Base-by-base conservation (phyloP, 495 filamentous ascomycete genomes). In the Penicillium malachiteum region DNA sequence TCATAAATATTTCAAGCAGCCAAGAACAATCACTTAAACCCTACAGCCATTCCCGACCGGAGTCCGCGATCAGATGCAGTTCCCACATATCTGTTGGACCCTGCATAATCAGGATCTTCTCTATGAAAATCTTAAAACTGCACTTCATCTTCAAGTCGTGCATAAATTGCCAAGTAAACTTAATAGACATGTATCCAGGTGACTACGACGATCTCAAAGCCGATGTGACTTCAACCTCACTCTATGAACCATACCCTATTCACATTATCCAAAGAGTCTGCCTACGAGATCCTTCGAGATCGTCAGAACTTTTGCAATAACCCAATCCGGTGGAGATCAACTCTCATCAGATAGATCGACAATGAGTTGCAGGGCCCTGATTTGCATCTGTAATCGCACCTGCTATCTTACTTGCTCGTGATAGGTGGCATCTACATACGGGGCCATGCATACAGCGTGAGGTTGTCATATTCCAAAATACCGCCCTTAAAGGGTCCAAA, bases 201-300 rank as follows among this genome's bases (percentile, higher is more conserved):
- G 12, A 9, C 17, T 11, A 13, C 4, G 14, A 21, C 18, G 16
- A 46, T 46, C 43, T 33, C 31, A 35, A 10, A 18, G 26, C 13
- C 26, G 30, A 44, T 44, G 21, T 43, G 49, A 43, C 38, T 38
- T 21, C 42, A 11, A 10, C 13, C 12, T 26, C 21, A 4, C 21
- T 26, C 21, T 26, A 26, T 26, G 21, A 26, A 17, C 5, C 30
- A 12, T 12, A 52, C 0, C n/a, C 4, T 41, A 17, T 3, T 44
- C 50, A 34, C 30, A 42, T 44, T n/a, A 33, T 17, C 49, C 13
- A 2, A 11, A 12, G 39, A 5, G 7, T n/a, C 21, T 26, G 16
- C 14, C 37, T 52, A 43, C 16, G 10, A 57, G 59, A 58, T 62
- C 39, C 18, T 52, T 57, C 50, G 41, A 16, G 31, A 61, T 57